Conservation (phyloP, 805 yeast species). For the Metschnikowia sp. region DNA sequence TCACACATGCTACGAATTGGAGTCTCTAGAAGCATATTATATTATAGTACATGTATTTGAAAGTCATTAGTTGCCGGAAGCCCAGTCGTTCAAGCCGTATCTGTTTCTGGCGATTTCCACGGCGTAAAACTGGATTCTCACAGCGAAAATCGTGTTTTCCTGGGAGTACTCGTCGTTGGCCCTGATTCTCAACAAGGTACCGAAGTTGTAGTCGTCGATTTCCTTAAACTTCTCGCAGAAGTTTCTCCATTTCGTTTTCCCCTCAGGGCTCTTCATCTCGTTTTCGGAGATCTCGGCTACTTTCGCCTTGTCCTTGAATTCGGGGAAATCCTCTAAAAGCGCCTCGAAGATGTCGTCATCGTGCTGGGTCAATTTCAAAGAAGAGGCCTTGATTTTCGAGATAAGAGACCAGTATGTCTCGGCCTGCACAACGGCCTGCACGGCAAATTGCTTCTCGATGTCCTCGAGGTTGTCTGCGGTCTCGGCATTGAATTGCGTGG, state of each 20-base stretch:
- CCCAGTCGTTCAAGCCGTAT: conserved; percentile 91
- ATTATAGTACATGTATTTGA: conserved; percentile 1
- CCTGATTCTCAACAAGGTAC: conserved; percentile 82
- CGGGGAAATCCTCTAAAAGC: conserved; percentile 79
- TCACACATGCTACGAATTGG: too few relatives aligned
- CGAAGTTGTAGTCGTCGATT: conserved; percentile 91
- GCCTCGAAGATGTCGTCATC: conserved; percentile 68
- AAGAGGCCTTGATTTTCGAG: conserved; percentile 72
- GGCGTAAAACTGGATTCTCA: conserved; percentile 92
- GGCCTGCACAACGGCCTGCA: conserved; percentile 93
- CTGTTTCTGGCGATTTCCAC: conserved; percentile 92
- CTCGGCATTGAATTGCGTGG: conserved; percentile 69
- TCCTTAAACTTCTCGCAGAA: conserved; percentile 82
- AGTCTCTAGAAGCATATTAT: neutral
- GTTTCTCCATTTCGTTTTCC: conserved; percentile 88
- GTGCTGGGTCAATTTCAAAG: conserved; percentile 64
- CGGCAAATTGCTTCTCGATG: conserved; percentile 96
- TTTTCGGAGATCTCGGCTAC: conserved; percentile 66
- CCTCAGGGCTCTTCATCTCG: conserved; percentile 72
- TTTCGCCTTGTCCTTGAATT: conserved; percentile 59
- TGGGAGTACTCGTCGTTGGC: conserved; percentile 73
- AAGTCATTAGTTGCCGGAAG: conserved; percentile 22
- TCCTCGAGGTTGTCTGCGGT: conserved; percentile 92
- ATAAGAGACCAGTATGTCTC: conserved; percentile 89
- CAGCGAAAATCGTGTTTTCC: conserved; percentile 80